These are phyloP conservation scores for Mucor irregularis DNA, from an alignment of 371 early-diverging fungal genomes.

Conservation along the genomic window DNA sequence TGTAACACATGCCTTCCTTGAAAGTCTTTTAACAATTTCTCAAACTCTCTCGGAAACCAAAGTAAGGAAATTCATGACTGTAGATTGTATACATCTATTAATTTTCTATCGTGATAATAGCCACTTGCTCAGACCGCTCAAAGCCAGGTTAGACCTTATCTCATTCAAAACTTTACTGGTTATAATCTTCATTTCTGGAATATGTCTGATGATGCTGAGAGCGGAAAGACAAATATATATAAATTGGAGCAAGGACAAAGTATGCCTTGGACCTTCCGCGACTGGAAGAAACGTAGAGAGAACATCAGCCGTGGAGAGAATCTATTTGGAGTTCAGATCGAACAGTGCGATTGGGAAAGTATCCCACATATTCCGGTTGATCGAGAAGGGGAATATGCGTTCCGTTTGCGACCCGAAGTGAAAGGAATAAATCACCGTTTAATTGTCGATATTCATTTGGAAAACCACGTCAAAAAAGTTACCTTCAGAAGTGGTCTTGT, in stretches of 20 bases:
- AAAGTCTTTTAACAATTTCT: slow-evolving; percentile 58
- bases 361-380: slow-evolving; percentile 72
- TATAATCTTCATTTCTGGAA: slow-evolving; percentile 78
- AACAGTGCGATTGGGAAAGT: slow-evolving; percentile 73
- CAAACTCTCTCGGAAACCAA: slow-evolving; percentile 28
- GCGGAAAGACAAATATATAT: slow-evolving; percentile 43
- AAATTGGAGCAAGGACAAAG: slow-evolving; percentile 57
- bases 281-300: slow-evolving; percentile 80
- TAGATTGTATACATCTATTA: background rate
- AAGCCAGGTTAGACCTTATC: slow-evolving; percentile 60
- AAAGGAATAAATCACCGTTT: slow-evolving; percentile 68
- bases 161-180: slow-evolving; percentile 77
- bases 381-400: slow-evolving; percentile 65
- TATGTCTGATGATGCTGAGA: slow-evolving; percentile 49
- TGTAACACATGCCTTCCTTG: slow-evolving; percentile 71
- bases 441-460: slow-evolving; percentile 73
- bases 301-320: slow-evolving; percentile 46
- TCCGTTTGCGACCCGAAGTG: slow-evolving; percentile 63
- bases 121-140: slow-evolving; percentile 37
- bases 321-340: slow-evolving; percentile 67
- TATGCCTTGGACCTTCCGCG: slow-evolving; percentile 79
- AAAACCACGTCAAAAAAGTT: slow-evolving; percentile 76
- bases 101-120: slow-evolving; percentile 11
- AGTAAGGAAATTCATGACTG: slow-evolving; percentile 3
- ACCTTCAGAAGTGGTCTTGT: slow-evolving; percentile 74